Evolutionary conservation across 2,329 filamentous ascomycete genomes (phyloP), one percentile per base, ranked within the genome.

Genomic region (Alternaria rosae): DNA sequence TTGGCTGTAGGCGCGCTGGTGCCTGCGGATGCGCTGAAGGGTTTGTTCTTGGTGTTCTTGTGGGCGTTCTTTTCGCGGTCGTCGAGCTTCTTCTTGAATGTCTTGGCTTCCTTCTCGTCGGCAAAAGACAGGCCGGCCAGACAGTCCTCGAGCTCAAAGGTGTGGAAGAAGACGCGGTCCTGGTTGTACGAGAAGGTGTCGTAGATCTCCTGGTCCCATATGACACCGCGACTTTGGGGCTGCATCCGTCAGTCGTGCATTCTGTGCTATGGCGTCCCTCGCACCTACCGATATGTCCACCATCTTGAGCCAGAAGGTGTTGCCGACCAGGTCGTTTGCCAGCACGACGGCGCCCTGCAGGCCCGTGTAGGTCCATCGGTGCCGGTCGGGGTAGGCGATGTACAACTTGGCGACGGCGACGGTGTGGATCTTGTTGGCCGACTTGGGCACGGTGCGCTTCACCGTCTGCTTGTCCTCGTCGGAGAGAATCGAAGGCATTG

Each of bases 391-490:
- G 76, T 97, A 92, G 73, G 94, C 94, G 76, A 98, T 88, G 81
- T 97, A 98, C 71, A 99, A 89, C 77, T 91, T 91, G 64, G 93
- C 94, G 70, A 98, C 94, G 62, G 92, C 95, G 69, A 97, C 94
- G 65, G 94, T 93, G 70, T 96, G 92, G 81, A 99, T 98, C 85
- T 98, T 98, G 88, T 98, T 99, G 74, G 90, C 89, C 67, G 93
- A 88, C 81, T 97, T 97, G 65, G 95, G 94, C 57, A 99, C 92
- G 72, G 91, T 91, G 78, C 95, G 91, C 85, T 96, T 97, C 81
- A 99, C 94, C 64, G 90, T 97, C 83, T 96, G 92, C 86, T 97
- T 97, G 84, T 99, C 95, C 75, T 94, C 91, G 76, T 97, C 94
- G 78, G 86, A 92, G 59, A 99, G 88, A 69, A 97, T 88, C 17